These are phyloP conservation scores for Sporothrix brunneoviolacea DNA, from an alignment of 2,329 filamentous ascomycete species.

Conservation along the genomic window DNA sequence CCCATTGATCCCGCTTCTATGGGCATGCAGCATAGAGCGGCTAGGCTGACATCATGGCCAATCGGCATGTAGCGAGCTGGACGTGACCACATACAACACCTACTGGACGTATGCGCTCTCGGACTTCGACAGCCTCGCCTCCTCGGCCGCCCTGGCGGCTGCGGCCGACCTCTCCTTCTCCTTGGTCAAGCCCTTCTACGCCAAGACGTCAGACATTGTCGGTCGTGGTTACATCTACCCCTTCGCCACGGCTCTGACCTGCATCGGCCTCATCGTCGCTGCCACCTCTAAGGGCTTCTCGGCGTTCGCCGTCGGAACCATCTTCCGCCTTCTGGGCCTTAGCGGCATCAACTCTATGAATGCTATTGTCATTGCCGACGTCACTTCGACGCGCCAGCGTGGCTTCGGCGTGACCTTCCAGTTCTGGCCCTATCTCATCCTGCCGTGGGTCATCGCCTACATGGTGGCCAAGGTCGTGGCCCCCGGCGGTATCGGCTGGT, in stretches of 20 bases:
- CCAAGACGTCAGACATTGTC: constrained; percentile 56
- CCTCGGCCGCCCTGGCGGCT: constrained; percentile 25
- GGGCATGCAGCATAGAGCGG: too few species aligned
- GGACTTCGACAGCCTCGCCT: constrained; percentile 25
- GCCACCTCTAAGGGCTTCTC: constrained; percentile 46
- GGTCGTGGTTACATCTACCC: constrained; percentile 55
- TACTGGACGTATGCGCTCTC: constrained; percentile 30
- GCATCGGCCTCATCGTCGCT: constrained; percentile 52
- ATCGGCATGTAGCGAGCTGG: constrained; percentile 22
- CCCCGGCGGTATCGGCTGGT: constrained; percentile 36
- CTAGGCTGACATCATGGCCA: too few species aligned
- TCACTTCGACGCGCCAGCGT: constrained; percentile 44
- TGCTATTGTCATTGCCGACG: constrained; percentile 58
- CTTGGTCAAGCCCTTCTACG: constrained; percentile 53
- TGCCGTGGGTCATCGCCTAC: constrained; percentile 48
- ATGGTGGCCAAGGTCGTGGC: constrained; percentile 32
- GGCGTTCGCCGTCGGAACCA: constrained; percentile 46
- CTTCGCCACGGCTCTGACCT: constrained; percentile 46
- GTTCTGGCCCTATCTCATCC: constrained; percentile 48
- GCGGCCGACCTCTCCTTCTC: constrained; percentile 35
- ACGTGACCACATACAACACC: constrained; percentile 24
- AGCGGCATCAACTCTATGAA: constrained; percentile 55
- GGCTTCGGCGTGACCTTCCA: constrained; percentile 43
- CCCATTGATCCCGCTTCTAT: too few species aligned
- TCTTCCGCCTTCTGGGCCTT: constrained; percentile 53